Percentiles rank a stretch among this genome's conserved stretches.
phyloP scores from a whole-genome alignment of 306 rosid species.

The Cyclanthera cordifolia region DNA sequence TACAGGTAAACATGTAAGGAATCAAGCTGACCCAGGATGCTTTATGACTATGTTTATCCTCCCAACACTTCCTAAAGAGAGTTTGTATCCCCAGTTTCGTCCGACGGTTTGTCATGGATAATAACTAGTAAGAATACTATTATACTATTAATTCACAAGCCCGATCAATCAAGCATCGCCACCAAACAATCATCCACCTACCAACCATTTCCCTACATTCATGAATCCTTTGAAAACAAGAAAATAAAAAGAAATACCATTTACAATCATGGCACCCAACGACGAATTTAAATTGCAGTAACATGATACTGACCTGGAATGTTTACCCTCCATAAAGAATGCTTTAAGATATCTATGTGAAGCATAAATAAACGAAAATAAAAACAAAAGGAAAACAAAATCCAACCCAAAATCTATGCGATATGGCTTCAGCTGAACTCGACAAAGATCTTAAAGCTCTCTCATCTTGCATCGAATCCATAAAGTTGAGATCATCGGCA shows the following conservation, averaged over 20 bases:
- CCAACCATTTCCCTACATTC: not conserved
- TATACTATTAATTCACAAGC: not conserved
- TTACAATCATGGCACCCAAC: not conserved
- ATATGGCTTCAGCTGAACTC: constrained; percentile 42
- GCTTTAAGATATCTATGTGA: not conserved
- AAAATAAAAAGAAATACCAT: not conserved
- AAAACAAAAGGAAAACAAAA: not conserved
- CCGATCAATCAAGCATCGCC: not conserved
- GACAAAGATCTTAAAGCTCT: constrained; percentile 27
- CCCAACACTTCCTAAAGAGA: not conserved
- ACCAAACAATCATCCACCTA: not conserved
- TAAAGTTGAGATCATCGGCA: constrained; percentile 83
- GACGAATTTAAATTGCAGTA: not conserved
- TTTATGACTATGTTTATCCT: not conserved
- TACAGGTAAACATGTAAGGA: not conserved
- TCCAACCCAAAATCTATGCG: constrained; percentile 86
- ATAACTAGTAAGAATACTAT: not conserved
- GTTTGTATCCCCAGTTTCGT: not conserved
- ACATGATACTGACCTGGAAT: too few relatives aligned
- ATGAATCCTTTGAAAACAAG: not conserved
- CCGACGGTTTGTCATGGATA: not conserved
- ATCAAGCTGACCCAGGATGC: not conserved
- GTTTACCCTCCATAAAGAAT: not conserved
- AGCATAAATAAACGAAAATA: not conserved
- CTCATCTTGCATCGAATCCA: constrained; percentile 59